Conservation (phyloP, 495 filamentous ascomycete species). For the Durotheca rogersii region DNA sequence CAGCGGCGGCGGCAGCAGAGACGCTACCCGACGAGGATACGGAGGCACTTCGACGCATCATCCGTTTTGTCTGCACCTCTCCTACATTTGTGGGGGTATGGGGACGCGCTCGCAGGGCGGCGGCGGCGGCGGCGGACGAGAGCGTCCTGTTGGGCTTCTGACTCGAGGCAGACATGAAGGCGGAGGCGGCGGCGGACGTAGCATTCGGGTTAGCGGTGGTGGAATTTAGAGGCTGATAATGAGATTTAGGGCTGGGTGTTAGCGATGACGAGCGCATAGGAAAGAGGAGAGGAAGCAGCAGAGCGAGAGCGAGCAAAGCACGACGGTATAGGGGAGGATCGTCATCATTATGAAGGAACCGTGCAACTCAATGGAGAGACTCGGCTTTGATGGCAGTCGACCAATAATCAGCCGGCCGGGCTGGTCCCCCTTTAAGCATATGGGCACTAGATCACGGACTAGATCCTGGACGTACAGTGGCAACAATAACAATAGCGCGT, state of each 20-base stretch:
- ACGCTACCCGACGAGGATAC: slow-evolving; percentile 63
- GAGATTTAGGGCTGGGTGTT: slow-evolving; percentile 7
- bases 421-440: slow-evolving; percentile 1
- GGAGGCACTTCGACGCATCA: slow-evolving; percentile 68
- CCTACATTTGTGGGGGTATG: slow-evolving; percentile 74
- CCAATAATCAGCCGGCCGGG: slow-evolving; percentile 16
- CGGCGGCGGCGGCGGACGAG: slow-evolving; percentile 80
- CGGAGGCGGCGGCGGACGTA: slow-evolving; percentile 73
- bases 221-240: slow-evolving; percentile 60
- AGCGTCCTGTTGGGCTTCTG: slow-evolving; percentile 56
- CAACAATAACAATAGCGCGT: background rate
- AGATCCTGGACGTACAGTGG: too few species aligned
- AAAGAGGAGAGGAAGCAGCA: background rate
- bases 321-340: slow-evolving; percentile 8
- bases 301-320: slow-evolving; percentile 9
- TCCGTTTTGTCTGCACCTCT: slow-evolving; percentile 84
- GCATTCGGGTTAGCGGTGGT: slow-evolving; percentile 67
- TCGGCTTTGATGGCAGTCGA: background rate
- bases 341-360: slow-evolving; percentile 30
- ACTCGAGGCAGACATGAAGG: slow-evolving; percentile 69
- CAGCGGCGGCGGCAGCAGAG: slow-evolving; percentile 41
- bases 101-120: slow-evolving; percentile 74
- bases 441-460: too few species aligned
- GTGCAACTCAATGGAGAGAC: slow-evolving; percentile 15
- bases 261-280: slow-evolving; percentile 10